Percentiles rank a stretch among this genome's conserved stretches.
phyloP scores from a whole-genome alignment of 2,329 filamentous ascomycete species.

The Scedosporium minutisporum region DNA sequence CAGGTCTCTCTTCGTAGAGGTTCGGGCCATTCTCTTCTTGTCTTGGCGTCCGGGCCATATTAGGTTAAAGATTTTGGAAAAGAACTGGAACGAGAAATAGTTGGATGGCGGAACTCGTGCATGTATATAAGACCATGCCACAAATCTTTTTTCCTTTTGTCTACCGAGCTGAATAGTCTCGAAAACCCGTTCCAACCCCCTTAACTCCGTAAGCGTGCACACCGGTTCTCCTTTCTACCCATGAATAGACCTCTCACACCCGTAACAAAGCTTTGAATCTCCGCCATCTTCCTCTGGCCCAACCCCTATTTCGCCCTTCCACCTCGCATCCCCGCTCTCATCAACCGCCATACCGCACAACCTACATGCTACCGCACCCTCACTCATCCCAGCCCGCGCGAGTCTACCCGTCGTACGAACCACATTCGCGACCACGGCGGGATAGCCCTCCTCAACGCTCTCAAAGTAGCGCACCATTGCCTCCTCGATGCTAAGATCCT shows the following conservation, averaged over 20 bases:
- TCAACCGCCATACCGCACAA: slow-evolving; percentile 62
- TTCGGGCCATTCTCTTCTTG: too few relatives aligned
- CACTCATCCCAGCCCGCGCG: slow-evolving; percentile 27
- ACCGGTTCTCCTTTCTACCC: slow-evolving; percentile 25
- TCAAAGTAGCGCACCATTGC: slow-evolving; percentile 80
- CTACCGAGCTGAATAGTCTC: background rate
- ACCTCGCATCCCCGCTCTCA: slow-evolving; percentile 51
- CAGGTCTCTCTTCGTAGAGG: too few relatives aligned
- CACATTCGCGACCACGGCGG: slow-evolving; percentile 89
- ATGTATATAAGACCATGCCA: too few relatives aligned
- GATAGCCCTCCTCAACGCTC: slow-evolving; percentile 70
- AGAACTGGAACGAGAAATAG: too few relatives aligned
- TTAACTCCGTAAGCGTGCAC: background rate
- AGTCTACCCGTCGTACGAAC: slow-evolving; percentile 86
- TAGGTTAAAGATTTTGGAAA: too few relatives aligned
- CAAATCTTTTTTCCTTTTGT: too few relatives aligned
- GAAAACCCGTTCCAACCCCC: background rate
- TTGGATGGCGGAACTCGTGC: too few relatives aligned
- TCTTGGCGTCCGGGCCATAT: too few relatives aligned
- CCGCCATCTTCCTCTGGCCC: slow-evolving; percentile 30
- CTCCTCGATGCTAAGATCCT: slow-evolving; percentile 80
- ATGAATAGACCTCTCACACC: slow-evolving; percentile 57
- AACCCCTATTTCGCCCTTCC: slow-evolving; percentile 44
- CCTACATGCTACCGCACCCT: slow-evolving; percentile 36
- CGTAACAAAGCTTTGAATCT: slow-evolving; percentile 54